Evolutionary conservation across 306 rosid genomes (phyloP).

Genomic region (Leucaena leucocephala): DNA sequence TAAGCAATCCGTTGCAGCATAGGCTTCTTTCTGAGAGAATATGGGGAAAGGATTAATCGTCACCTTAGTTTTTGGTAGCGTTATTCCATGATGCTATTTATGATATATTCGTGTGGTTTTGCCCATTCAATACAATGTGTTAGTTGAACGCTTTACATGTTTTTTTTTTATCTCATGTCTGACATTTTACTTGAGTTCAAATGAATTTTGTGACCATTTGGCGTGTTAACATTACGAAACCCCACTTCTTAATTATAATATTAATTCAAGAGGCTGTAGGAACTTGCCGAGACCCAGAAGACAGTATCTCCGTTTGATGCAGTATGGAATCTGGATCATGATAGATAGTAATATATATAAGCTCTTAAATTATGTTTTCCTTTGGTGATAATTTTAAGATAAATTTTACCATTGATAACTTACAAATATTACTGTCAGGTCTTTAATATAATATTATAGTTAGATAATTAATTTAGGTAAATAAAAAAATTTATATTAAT

Average conservation of each 20-base stretch:
- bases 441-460: too few species aligned
- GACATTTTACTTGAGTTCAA: background rate
- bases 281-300: background rate
- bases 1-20: constrained; percentile 24
- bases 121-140: constrained; percentile 1
- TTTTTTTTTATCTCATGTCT: background rate
- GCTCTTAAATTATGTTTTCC: too few species aligned
- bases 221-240: background rate
- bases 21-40: constrained; percentile 7
- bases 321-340: too few species aligned
- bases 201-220: background rate
- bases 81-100: constrained; percentile 18
- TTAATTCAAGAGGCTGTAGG: background rate
- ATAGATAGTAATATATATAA: too few species aligned
- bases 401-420: too few species aligned
- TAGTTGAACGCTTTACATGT: background rate
- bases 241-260: background rate
- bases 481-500: too few species aligned
- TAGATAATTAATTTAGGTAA: too few species aligned
- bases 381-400: too few species aligned
- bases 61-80: constrained; percentile 39
- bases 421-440: too few species aligned
- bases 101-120: background rate
- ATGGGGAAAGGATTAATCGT: background rate
- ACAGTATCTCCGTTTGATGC: too few species aligned